Percentiles rank a stretch among this genome's conserved stretches.
Conservation (phyloP, 352 stramenopile genomes). For the Phytopythium boreale region DNA sequence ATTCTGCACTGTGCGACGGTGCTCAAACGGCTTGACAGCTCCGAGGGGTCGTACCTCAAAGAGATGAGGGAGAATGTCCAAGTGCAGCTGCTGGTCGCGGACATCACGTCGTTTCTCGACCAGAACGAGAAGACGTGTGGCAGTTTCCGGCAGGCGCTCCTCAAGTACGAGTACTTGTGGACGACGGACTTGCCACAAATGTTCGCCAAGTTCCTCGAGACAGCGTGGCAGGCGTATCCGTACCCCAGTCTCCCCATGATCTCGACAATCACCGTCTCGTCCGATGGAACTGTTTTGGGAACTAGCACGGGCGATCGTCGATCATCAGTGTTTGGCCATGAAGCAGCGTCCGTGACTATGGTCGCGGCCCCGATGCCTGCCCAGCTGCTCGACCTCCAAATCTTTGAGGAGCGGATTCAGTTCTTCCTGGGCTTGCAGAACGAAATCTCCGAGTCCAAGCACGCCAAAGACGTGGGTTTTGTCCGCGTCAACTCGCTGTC, state of each 20-base stretch:
- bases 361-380: constrained; percentile 54
- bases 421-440: constrained; percentile 86
- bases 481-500: constrained; percentile 91
- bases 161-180: constrained; percentile 92
- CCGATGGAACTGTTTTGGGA: neutral
- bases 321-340: neutral
- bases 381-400: constrained; percentile 69
- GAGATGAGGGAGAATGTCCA: constrained; percentile 86
- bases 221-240: constrained; percentile 54
- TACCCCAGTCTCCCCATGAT: constrained; percentile 12
- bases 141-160: constrained; percentile 65
- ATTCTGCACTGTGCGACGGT: constrained; percentile 64
- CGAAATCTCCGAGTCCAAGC: constrained; percentile 88
- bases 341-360: constrained; percentile 12
- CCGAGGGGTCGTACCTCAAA: constrained; percentile 86
- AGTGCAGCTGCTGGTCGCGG: constrained; percentile 68
- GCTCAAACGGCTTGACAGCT: constrained; percentile 85
- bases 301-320: neutral
- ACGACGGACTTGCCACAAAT: constrained; percentile 88
- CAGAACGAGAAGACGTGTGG: constrained; percentile 66
- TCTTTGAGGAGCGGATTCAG: constrained; percentile 91
- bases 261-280: neutral
- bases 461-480: constrained; percentile 87
- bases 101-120: constrained; percentile 82
- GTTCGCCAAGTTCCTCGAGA: constrained; percentile 81